These are phyloP conservation scores for Coniferiporia sulphurascens DNA, from an alignment of 1,284 basidiomycete genomes.

Conservation along the genomic window DNA sequence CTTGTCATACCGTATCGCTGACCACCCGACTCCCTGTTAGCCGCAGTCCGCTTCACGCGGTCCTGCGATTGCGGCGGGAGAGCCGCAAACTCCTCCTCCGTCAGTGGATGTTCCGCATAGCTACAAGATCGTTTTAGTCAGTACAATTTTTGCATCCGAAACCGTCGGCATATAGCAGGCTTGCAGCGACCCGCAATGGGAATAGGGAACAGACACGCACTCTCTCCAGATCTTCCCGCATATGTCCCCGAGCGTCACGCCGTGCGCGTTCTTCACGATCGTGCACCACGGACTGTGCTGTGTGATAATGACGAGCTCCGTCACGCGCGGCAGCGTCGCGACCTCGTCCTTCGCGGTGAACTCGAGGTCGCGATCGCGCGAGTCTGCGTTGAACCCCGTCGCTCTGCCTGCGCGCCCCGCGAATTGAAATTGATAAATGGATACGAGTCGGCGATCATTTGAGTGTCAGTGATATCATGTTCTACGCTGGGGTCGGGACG, in stretches of 20 bases:
- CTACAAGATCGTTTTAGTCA: conserved; percentile 31
- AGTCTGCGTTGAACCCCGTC: conserved; percentile 53
- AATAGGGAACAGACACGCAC: conserved; percentile 37
- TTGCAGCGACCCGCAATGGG: not conserved
- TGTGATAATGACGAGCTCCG: conserved; percentile 68
- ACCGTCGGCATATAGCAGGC: not conserved
- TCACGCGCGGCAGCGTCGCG: conserved; percentile 73
- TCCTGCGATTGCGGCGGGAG: conserved; percentile 63
- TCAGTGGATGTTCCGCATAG: conserved; percentile 61
- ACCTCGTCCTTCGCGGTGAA: conserved; percentile 70
- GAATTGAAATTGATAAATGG: not conserved
- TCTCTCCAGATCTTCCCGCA: conserved; percentile 64
- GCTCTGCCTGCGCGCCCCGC: conserved; percentile 41
- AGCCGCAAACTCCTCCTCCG: conserved; percentile 57
- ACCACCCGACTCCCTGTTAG: conserved; percentile 34
- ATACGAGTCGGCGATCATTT: not conserved
- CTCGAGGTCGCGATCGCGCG: conserved; percentile 53
- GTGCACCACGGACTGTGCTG: conserved; percentile 75
- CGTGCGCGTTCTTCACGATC: conserved; percentile 62
- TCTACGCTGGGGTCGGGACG: too few relatives aligned
- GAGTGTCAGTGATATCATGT: too few relatives aligned
- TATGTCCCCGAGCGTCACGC: conserved; percentile 70
- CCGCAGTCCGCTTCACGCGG: conserved; percentile 55
- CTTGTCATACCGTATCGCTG: conserved; percentile 4
- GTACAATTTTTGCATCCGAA: not conserved